Evolutionary conservation across 768 basidiomycete genomes (phyloP).

Genomic region (Tylopilus vinaceipallidus): DNA sequence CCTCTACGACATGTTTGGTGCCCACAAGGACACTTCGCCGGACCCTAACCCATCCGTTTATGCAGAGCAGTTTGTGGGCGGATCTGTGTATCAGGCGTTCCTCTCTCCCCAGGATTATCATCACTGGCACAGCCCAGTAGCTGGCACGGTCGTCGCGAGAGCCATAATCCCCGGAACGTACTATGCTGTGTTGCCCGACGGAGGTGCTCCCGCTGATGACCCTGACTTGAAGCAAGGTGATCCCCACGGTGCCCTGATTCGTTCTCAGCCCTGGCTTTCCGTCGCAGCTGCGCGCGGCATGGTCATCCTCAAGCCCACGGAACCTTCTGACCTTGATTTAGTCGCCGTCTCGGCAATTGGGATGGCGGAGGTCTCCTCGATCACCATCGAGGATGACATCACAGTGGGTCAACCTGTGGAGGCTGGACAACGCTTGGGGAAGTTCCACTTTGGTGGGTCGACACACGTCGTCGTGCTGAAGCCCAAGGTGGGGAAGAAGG

Average conservation of each 20-base stretch:
- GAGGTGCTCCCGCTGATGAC: neutral
- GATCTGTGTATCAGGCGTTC: constrained; percentile 53
- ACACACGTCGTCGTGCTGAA: constrained; percentile 42
- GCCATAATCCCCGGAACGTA: constrained; percentile 28
- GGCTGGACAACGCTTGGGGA: constrained; percentile 7
- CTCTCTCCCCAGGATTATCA: constrained; percentile 52
- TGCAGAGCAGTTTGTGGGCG: constrained; percentile 43
- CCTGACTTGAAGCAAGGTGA: constrained; percentile 5
- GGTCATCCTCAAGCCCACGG: constrained; percentile 53
- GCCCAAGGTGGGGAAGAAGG: neutral
- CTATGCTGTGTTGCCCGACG: constrained; percentile 11
- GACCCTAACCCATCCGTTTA: constrained; percentile 8
- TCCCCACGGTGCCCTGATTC: constrained; percentile 18
- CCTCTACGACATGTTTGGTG: constrained; percentile 50
- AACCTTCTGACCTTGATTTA: constrained; percentile 44
- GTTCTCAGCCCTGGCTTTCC: constrained; percentile 42
- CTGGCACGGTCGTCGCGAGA: constrained; percentile 34
- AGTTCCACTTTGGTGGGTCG: constrained; percentile 66
- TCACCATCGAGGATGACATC: too few species aligned
- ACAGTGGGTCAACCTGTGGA: too few species aligned
- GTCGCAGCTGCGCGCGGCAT: constrained; percentile 47
- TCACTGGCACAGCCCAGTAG: constrained; percentile 63
- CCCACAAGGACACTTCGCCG: too few species aligned
- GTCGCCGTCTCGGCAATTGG: constrained; percentile 56
- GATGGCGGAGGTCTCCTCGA: constrained; percentile 55